These are phyloP conservation scores for Hypoxylon subgilvum DNA, from an alignment of 495 filamentous ascomycete species.

Conservation along the genomic window DNA sequence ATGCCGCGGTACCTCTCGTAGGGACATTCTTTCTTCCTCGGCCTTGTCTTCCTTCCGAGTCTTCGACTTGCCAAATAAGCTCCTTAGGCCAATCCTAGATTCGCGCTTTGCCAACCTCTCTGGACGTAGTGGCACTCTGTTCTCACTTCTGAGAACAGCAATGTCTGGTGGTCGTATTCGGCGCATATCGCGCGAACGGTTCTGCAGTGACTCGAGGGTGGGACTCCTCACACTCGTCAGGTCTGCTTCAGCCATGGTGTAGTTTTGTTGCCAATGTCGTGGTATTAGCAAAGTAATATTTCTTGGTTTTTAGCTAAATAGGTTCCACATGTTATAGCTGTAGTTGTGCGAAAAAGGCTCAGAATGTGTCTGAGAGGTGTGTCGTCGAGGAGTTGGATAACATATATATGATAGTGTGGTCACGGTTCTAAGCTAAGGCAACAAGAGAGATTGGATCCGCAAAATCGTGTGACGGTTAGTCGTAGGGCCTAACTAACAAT, in stretches of 20 bases:
- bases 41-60: conserved; percentile 36
- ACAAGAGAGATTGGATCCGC: conserved; percentile 11
- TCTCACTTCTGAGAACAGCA: conserved; percentile 23
- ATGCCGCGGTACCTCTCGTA: conserved; percentile 32
- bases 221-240: conserved; percentile 15
- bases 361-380: not conserved
- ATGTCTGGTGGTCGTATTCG: conserved; percentile 37
- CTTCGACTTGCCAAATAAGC: conserved; percentile 53
- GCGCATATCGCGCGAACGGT: conserved; percentile 31
- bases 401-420: conserved; percentile 11
- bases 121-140: conserved; percentile 30
- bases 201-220: conserved; percentile 31
- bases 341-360: not conserved
- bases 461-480: conserved; percentile 10
- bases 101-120: conserved; percentile 43
- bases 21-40: conserved; percentile 31
- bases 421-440: conserved; percentile 4
- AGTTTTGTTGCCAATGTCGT: not conserved
- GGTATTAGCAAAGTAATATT: not conserved
- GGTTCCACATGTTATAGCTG: conserved; percentile 18
- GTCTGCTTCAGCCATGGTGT: conserved; percentile 20
- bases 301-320: not conserved
- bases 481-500: conserved; percentile 10
- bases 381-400: conserved; percentile 2
- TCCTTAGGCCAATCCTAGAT: conserved; percentile 57